A percentile compares a stretch with the other conserved stretches of the same genome.
phyloP scores from a whole-genome alignment of 352 stramenopile species.

The Pythium volutum region DNA sequence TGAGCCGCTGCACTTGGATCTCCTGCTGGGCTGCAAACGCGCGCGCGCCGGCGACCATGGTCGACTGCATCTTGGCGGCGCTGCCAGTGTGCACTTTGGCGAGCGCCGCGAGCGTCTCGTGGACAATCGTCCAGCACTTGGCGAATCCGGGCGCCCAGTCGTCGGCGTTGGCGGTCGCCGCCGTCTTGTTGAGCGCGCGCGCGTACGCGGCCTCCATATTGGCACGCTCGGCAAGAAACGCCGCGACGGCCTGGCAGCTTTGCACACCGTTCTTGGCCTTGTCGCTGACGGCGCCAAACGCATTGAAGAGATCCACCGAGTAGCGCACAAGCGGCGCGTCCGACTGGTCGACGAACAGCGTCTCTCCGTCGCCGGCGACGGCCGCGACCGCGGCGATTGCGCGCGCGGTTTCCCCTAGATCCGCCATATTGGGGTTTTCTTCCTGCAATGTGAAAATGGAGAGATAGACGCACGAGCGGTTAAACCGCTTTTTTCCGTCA shows the following conservation, averaged over 20 bases:
- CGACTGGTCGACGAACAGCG: neutral
- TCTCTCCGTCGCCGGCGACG: neutral
- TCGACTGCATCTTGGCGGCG: slow-evolving; percentile 56
- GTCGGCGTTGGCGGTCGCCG: slow-evolving; percentile 57
- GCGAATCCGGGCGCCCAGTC: slow-evolving; percentile 71
- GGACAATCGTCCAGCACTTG: slow-evolving; percentile 50
- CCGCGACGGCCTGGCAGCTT: slow-evolving; percentile 65
- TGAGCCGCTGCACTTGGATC: slow-evolving; percentile 69
- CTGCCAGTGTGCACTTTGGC: slow-evolving; percentile 57
- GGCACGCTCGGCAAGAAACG: slow-evolving; percentile 59
- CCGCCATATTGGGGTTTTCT: slow-evolving; percentile 1
- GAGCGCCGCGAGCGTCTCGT: slow-evolving; percentile 49
- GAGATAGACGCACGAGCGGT: neutral
- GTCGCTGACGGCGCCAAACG: slow-evolving; percentile 67
- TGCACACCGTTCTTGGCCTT: slow-evolving; percentile 77
- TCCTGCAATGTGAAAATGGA: neutral
- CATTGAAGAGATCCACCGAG: slow-evolving; percentile 64
- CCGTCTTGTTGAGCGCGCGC: slow-evolving; percentile 53
- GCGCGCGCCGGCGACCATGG: slow-evolving; percentile 53
- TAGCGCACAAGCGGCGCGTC: slow-evolving; percentile 32
- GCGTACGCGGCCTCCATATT: slow-evolving; percentile 59
- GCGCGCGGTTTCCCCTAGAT: neutral
- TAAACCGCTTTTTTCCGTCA: neutral
- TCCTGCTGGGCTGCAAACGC: slow-evolving; percentile 75
- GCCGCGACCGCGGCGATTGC: neutral